These are phyloP conservation scores for Solanum paucissectum DNA, from an alignment of 257 asterid genomes.

Conservation along the genomic window DNA sequence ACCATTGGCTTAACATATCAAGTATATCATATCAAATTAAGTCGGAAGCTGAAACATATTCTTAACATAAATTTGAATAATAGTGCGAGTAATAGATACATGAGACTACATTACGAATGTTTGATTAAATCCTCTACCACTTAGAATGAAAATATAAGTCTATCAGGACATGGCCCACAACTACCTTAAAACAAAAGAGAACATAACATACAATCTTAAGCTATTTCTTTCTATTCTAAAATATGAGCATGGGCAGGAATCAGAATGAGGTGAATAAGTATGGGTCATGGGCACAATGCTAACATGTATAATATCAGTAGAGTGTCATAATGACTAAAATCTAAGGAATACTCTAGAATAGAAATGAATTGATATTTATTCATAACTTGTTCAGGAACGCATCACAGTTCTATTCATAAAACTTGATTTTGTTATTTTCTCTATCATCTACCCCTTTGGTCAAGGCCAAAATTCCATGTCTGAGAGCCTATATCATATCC, in stretches of 20 bases:
- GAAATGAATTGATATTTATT: neutral
- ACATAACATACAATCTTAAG: neutral
- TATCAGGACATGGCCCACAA: neutral
- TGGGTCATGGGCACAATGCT: neutral
- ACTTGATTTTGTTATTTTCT: no score
- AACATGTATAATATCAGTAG: neutral
- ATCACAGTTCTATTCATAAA: neutral
- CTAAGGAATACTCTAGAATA: neutral
- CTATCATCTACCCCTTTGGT: neutral
- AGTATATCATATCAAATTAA: no score
- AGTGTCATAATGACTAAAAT: neutral
- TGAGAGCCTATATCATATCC: neutral
- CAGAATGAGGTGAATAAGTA: neutral
- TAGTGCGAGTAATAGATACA: neutral
- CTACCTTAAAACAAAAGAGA: neutral
- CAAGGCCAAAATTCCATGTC: neutral
- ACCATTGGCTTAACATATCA: neutral
- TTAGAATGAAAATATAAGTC: neutral
- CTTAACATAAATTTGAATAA: no score
- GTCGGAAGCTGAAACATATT: neutral
- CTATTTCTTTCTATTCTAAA: neutral
- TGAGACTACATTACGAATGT: neutral
- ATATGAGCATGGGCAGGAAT: neutral
- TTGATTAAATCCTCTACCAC: no score
- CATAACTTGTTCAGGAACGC: neutral